Conservation (phyloP, 441 rosid species). For the Isatis lusitanica region DNA sequence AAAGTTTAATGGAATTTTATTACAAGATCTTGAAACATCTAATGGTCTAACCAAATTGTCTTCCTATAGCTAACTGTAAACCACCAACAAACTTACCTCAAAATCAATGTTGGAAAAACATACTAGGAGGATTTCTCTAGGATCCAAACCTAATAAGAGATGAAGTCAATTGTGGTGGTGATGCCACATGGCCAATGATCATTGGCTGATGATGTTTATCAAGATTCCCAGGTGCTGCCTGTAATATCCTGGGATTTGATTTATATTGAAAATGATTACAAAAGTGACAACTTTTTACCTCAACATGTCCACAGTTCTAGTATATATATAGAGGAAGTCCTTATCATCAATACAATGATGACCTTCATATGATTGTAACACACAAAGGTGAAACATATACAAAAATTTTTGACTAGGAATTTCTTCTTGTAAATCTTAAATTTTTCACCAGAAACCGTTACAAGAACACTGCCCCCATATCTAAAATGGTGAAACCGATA, state of each 20-base stretch:
- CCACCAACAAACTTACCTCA: not conserved
- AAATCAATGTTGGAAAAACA: not conserved
- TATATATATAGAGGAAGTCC: too few species aligned
- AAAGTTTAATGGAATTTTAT: not conserved
- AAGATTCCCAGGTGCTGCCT: too few species aligned
- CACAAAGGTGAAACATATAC: not conserved
- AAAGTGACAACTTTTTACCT: not conserved
- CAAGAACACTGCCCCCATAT: constrained; percentile 70
- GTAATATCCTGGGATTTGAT: not conserved
- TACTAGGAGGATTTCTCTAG: not conserved
- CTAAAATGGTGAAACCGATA: constrained; percentile 74
- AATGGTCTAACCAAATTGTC: not conserved
- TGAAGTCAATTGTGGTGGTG: too few species aligned
- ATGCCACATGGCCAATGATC: not conserved
- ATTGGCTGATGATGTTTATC: not conserved
- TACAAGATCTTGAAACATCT: not conserved
- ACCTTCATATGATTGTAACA: constrained; percentile 1
- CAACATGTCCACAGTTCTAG: not conserved
- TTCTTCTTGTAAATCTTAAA: not conserved
- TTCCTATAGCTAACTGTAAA: not conserved
- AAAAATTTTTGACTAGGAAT: not conserved
- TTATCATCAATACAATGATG: not conserved
- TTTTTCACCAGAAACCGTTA: constrained; percentile 70
- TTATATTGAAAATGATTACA: not conserved
- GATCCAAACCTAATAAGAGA: too few species aligned